Conservation (phyloP, 192 early-diverging fungal species). For the Lobulomyces angularis region DNA sequence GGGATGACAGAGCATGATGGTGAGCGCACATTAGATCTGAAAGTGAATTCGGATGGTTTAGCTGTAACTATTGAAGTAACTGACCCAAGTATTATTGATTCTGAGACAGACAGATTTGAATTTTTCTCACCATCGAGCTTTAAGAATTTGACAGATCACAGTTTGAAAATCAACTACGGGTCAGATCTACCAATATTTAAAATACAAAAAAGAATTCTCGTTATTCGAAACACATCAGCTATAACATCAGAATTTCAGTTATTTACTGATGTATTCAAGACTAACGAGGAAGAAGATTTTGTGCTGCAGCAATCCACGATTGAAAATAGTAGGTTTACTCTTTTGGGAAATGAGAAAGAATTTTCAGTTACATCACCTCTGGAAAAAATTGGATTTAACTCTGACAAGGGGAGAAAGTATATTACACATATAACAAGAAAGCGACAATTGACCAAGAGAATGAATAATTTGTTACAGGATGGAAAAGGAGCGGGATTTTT, state of each 20-base stretch:
- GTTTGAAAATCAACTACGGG: conserved; percentile 26
- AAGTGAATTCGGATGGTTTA: conserved; percentile 14
- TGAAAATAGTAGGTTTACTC: neutral
- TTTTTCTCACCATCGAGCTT: neutral
- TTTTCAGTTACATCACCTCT: neutral
- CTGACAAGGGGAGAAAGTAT: conserved; percentile 26
- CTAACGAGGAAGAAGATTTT: conserved; percentile 9
- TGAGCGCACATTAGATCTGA: conserved; percentile 10
- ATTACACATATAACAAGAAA: conserved; percentile 25
- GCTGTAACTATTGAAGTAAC: conserved; percentile 10
- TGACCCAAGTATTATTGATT: conserved; percentile 5
- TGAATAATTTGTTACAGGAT: conserved; percentile 29
- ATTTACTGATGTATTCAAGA: conserved; percentile 14
- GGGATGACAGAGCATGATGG: conserved; percentile 35
- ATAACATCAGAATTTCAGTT: conserved; percentile 21
- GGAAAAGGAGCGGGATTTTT: conserved; percentile 40
- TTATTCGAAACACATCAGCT: conserved; percentile 27
- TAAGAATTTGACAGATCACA: conserved; percentile 2
- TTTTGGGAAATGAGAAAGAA: neutral
- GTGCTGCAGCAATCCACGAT: conserved; percentile 8
- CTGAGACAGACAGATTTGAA: neutral
- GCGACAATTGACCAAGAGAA: conserved; percentile 19
- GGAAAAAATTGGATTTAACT: conserved; percentile 31
- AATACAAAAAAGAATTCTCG: conserved; percentile 15
- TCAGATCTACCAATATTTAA: conserved; percentile 31